Evolutionary conservation across 2,329 filamentous ascomycete species (phyloP), one percentile per base, ranked within the genome.

Genomic region (Metarhizium brunneum): DNA sequence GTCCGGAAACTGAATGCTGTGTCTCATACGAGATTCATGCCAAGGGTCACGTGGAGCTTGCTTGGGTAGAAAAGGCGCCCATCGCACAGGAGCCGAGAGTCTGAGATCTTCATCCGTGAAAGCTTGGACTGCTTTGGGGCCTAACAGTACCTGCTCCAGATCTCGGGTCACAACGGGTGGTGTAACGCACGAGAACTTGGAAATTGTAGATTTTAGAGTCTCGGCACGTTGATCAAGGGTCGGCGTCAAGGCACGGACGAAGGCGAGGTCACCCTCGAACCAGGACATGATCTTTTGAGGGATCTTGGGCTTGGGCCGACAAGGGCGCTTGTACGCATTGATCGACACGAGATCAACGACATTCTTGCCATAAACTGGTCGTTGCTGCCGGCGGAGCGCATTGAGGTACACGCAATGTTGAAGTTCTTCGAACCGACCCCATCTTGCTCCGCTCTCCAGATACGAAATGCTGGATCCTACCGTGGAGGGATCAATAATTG

Each of bases 1-100:
- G 69, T 99, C 94, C 0, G 95, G 94, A 68, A 99, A 99, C 48
- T 95, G 94, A 58, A 99, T 96, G 3, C 90, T 95, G 16, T 95
- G 78, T 25, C 91, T 87, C 81, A 96, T 94, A 18, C 92, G 89
- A 14, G 92, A 84, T 71, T 96, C 90, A 63, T 99, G 94, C 79
- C 94, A 96, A 0, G 92, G 90, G 66, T 99, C 92, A 1, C 77
- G 71, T 0, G 80, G 76, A 10, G 79, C 67, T 61, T 80, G 76
- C 59, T 79, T 78, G 8, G 81, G 80, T 65, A 78, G 76, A 63
- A 77, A 86, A 48, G 75, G 82, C 45, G 76, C 79, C 70, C 73
- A 81, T 58, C 74, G 78, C 48, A 77, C 76, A 8, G 76, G 82
- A 13, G 76, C 76, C 4, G 84, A 82, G 54, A 85, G 72, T 57